Evolutionary conservation across 176 grass and related monocot species (phyloP).

Genomic region (Juncus effusus): DNA sequence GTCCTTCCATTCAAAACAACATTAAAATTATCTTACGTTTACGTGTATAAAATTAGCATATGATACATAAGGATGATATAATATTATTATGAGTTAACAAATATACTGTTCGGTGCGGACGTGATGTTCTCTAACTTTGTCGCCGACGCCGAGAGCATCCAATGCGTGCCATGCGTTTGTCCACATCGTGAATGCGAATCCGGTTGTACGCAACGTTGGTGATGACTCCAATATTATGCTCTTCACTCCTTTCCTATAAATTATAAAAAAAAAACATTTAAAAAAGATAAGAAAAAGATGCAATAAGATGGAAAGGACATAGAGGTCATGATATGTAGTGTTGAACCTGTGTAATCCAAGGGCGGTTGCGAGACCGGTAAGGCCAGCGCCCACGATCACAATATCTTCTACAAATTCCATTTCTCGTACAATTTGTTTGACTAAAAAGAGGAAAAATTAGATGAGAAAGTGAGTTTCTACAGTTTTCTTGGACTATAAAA

Average conservation of each 20-base stretch:
- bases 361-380: conserved; percentile 56
- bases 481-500: neutral
- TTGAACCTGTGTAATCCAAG: conserved; percentile 57
- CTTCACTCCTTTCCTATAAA: conserved; percentile 53
- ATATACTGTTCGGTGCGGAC: conserved; percentile 26
- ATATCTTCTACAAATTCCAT: conserved; percentile 36
- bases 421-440: neutral
- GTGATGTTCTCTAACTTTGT: conserved; percentile 54
- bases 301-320: too few species aligned
- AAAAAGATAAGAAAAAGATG: too few species aligned
- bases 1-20: too few species aligned
- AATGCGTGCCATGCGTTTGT: conserved; percentile 63
- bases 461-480: too few species aligned
- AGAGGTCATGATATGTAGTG: too few species aligned
- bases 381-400: conserved; percentile 56
- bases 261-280: too few species aligned
- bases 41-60: too few species aligned
- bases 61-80: too few species aligned
- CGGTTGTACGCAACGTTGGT: conserved; percentile 42
- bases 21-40: too few species aligned
- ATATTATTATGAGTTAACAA: too few species aligned
- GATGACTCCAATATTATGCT: conserved; percentile 82
- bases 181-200: conserved; percentile 50
- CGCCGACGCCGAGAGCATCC: conserved; percentile 59
- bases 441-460: neutral